A percentile compares a stretch with the other conserved stretches of the same genome.
Evolutionary conservation across 2,329 filamentous ascomycete genomes (phyloP).

Genomic region (Penicillium sp.): DNA sequence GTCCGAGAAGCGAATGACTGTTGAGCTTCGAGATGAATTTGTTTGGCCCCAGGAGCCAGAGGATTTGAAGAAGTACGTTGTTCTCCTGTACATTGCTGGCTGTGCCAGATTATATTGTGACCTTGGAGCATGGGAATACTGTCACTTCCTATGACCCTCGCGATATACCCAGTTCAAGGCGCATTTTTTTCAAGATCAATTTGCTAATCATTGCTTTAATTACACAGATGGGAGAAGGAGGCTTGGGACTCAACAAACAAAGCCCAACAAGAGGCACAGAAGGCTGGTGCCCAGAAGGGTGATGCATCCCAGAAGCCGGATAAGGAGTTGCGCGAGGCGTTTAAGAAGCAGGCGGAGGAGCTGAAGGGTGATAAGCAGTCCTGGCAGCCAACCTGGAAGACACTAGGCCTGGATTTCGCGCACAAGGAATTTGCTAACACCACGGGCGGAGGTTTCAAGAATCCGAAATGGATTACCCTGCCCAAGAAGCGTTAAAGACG

Average conservation of each 20-base stretch:
- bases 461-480: conserved; percentile 5
- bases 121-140: not conserved
- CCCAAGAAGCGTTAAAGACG: not conserved
- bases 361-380: conserved; percentile 60
- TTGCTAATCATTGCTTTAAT: conserved; percentile 11
- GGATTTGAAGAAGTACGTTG: conserved; percentile 58
- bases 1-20: conserved; percentile 87
- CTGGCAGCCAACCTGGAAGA: conserved; percentile 59
- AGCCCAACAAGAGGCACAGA: conserved; percentile 43
- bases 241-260: conserved; percentile 54
- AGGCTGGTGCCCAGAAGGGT: conserved; percentile 34
- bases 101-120: not conserved
- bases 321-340: conserved; percentile 38
- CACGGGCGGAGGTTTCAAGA: not conserved
- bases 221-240: conserved; percentile 60
- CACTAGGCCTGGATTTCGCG: conserved; percentile 40
- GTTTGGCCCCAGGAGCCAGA: conserved; percentile 75
- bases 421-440: conserved; percentile 16
- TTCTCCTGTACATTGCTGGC: not conserved
- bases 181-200: not conserved
- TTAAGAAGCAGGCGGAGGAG: conserved; percentile 62
- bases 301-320: conserved; percentile 31
- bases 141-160: not conserved
- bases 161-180: not conserved
- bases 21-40: conserved; percentile 84